Conservation (phyloP, 208 protist species). For the Leishmania gerbilli region DNA sequence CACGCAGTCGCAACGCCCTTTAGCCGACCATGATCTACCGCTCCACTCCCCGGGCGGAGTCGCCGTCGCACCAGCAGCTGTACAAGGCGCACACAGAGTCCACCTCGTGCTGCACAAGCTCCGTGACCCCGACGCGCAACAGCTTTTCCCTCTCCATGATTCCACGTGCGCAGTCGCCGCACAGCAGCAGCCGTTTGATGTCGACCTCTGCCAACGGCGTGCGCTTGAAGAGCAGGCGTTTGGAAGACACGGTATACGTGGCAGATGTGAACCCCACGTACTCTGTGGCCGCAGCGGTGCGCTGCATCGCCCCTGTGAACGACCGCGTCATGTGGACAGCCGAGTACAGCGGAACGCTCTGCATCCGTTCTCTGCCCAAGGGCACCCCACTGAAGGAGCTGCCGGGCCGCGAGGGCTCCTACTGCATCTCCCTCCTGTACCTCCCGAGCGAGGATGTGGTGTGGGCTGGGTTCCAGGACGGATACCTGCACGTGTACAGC, state of each 20-base stretch:
- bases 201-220: not conserved
- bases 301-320: slow-evolving; percentile 54
- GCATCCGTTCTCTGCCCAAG: slow-evolving; percentile 66
- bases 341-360: slow-evolving; percentile 65
- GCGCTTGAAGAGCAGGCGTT: not conserved
- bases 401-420: slow-evolving; percentile 43
- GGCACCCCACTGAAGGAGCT: slow-evolving; percentile 62
- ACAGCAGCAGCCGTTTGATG: not conserved
- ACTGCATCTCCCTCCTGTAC: slow-evolving; percentile 68
- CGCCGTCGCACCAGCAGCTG: slow-evolving; percentile 29
- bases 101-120: slow-evolving; percentile 17
- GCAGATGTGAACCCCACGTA: slow-evolving; percentile 76
- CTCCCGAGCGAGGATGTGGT: slow-evolving; percentile 42
- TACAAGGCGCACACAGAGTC: slow-evolving; percentile 21
- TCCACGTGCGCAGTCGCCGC: slow-evolving; percentile 3
- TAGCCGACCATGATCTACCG: slow-evolving; percentile 9
- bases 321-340: slow-evolving; percentile 80
- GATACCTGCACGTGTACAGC: slow-evolving; percentile 78
- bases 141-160: slow-evolving; percentile 13
- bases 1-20: not conserved
- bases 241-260: slow-evolving; percentile 28
- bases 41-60: slow-evolving; percentile 10
- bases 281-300: slow-evolving; percentile 48
- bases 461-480: slow-evolving; percentile 83
- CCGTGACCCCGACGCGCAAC: slow-evolving; percentile 18